Conservation (phyloP, 306 rosid genomes). For the Acacia confusa region DNA sequence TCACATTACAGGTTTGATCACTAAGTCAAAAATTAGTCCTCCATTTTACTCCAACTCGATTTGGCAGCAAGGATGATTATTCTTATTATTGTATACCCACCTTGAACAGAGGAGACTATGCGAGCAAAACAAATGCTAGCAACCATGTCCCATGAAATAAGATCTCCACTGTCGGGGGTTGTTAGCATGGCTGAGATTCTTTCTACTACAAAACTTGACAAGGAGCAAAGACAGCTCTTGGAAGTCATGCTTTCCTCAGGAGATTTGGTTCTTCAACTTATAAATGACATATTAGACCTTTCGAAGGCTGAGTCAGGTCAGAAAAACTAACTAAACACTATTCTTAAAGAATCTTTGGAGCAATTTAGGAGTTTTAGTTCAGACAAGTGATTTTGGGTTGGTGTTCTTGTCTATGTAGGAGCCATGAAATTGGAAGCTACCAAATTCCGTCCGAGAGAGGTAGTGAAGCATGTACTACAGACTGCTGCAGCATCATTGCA, state of each 20-base stretch:
- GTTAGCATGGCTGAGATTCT: constrained; percentile 96
- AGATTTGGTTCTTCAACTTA: constrained; percentile 93
- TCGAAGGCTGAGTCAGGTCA: constrained; percentile 96
- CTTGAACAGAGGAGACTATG: constrained; percentile 85
- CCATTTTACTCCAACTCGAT: constrained; percentile 19
- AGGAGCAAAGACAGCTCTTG: constrained; percentile 74
- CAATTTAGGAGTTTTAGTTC: not conserved
- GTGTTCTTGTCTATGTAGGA: constrained; percentile 46
- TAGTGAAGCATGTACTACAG: constrained; percentile 81
- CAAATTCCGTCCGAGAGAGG: constrained; percentile 83
- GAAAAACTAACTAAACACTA: constrained; percentile 8
- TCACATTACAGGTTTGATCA: constrained; percentile 78
- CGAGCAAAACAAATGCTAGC: constrained; percentile 97
- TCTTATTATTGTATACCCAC: not conserved
- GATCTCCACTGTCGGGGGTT: constrained; percentile 91
- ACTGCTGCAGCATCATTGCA: constrained; percentile 89
- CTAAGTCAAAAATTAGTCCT: constrained; percentile 13
- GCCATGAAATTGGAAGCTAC: constrained; percentile 95
- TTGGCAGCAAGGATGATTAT: constrained; percentile 22
- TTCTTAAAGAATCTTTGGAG: not conserved
- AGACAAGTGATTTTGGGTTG: constrained; percentile 4
- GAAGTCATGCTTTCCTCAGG: constrained; percentile 93
- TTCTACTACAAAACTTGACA: constrained; percentile 75
- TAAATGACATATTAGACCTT: constrained; percentile 93
- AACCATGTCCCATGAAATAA: constrained; percentile 96